Conservation (phyloP, 148 eudicot genomes). For the Camellia japonica region DNA sequence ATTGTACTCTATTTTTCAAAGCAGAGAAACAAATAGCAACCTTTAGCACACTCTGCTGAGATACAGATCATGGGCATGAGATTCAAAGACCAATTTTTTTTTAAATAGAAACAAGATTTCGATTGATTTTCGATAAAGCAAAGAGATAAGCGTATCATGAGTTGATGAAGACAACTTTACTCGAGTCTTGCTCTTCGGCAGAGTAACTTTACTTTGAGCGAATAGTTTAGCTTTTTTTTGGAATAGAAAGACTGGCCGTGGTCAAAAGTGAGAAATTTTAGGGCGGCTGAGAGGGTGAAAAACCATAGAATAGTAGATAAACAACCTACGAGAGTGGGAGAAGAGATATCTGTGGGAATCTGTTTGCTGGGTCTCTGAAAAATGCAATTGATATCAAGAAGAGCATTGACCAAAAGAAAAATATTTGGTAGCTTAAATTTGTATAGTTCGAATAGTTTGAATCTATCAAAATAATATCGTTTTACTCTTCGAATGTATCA, state of each 20-base stretch:
- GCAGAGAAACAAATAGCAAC: background rate
- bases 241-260: background rate
- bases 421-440: no score
- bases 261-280: background rate
- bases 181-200: no score
- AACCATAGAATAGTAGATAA: background rate
- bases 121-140: background rate
- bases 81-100: background rate
- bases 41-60: no score
- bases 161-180: background rate
- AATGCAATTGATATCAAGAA: background rate
- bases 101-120: no score
- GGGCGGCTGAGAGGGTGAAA: background rate
- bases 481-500: no score
- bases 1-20: background rate
- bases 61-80: background rate
- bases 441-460: no score
- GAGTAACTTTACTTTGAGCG: background rate
- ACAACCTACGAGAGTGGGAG: no score
- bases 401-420: no score
- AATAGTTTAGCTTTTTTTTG: no score
- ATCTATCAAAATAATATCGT: no score
- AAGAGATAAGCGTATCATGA: background rate
- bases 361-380: background rate
- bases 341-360: no score